Base-by-base conservation (phyloP, 257 asterid species). In the Rhazya stricta region DNA sequence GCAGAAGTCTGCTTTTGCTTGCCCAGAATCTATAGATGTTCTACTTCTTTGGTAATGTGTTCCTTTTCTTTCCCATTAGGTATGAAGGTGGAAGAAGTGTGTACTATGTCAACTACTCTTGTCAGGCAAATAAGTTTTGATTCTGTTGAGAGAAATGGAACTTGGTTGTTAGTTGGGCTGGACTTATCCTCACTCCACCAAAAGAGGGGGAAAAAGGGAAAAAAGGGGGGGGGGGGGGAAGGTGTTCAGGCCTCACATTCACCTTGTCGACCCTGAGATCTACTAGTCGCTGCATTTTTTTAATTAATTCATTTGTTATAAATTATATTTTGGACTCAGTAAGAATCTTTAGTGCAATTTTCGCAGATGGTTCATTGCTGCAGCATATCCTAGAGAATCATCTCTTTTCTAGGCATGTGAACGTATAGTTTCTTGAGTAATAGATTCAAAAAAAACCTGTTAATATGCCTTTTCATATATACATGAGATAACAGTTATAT, bases 381-480 rank as follows among this genome's bases (percentile, higher is more conserved):
- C 63, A n/a, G 16, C 34, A 25, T 9, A 57, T 39, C 43, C 43
- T 39, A n/a, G n/a, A 39, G 43, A 39, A 39, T 57, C 32, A 25
- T 25, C 63, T 53, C 6, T 19, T 53, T n/a, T n/a, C n/a, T 63
- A 1, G 45, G 15, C 27, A 63, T 34, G 45, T 32, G 1, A 36
- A 19, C 45, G 0, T 29, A 34, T 30, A 18, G 7, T 51, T 25
- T 30, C 21, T 15, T 54, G 67, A 51, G 3, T 48, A 46, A 3
- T 66, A 16, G 12, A 58, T 66, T 77, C 51, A 19, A 68, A 5
- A 68, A 5, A 41, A 68, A 45, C 50, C 41, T 77, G 16, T 58
- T 41, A 7, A 48, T 65, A 29, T 48, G 29, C 25, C 18, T 69
- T 19, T 56, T 30, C 19, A 39, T 30, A 36, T 56, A 27, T 19